A percentile compares a stretch with the other conserved stretches of the same genome.
Conservation (phyloP, 1,284 basidiomycete genomes). For the Trichosporon ovoides region DNA sequence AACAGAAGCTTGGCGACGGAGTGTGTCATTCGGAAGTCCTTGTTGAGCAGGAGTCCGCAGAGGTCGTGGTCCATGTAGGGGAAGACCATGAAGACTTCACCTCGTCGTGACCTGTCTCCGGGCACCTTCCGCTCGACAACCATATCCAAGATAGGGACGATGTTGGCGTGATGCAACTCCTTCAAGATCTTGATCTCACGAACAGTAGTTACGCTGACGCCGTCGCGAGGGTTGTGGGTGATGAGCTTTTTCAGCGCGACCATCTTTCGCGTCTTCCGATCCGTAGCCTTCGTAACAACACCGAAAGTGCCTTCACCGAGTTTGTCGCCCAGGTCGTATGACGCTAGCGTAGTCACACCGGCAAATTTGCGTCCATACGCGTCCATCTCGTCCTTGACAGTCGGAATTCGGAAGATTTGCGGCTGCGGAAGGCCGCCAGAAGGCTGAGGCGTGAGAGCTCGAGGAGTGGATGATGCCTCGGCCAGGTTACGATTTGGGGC, state of each 20-base stretch:
- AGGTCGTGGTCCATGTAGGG: constrained; percentile 99
- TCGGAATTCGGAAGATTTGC: constrained; percentile 48
- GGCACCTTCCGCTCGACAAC: constrained; percentile 55
- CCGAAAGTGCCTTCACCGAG: constrained; percentile 94
- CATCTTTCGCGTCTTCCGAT: constrained; percentile 57
- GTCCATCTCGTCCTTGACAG: constrained; percentile 60
- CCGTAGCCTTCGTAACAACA: constrained; percentile 81
- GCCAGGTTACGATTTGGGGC: constrained; percentile 39
- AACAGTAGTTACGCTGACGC: constrained; percentile 83
- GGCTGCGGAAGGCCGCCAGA: constrained; percentile 10
- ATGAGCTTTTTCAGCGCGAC: constrained; percentile 83
- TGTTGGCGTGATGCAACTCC: constrained; percentile 73
- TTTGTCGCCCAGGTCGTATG: constrained; percentile 76
- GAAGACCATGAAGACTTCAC: constrained; percentile 89
- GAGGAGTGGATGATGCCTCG: constrained; percentile 26
- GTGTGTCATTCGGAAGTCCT: constrained; percentile 69
- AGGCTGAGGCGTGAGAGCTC: neutral
- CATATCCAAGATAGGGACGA: constrained; percentile 89
- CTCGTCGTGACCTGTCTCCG: constrained; percentile 35
- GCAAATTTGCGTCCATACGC: constrained; percentile 64
- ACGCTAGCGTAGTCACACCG: constrained; percentile 72
- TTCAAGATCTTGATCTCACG: constrained; percentile 99
- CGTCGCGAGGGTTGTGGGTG: constrained; percentile 92
- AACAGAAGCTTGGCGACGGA: constrained; percentile 93
- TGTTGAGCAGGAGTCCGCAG: constrained; percentile 86